A percentile compares a stretch with the other conserved stretches of the same genome.
These are phyloP conservation scores for Cercophora samala DNA, from an alignment of 495 filamentous ascomycete genomes.

Conservation along the genomic window DNA sequence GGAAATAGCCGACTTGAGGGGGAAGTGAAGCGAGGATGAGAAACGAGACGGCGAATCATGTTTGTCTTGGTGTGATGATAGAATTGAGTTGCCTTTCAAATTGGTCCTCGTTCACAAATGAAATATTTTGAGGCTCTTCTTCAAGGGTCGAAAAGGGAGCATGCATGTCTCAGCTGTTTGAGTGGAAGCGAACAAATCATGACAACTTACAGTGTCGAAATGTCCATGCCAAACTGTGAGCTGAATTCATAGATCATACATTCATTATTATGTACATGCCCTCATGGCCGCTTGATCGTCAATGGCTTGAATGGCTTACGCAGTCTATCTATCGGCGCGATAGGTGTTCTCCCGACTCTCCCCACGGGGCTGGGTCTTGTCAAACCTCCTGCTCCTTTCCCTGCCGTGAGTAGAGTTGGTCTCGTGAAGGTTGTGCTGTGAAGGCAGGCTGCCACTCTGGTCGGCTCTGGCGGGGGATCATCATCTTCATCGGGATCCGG, in stretches of 20 bases:
- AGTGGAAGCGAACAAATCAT: too few relatives aligned
- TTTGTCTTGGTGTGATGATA: too few relatives aligned
- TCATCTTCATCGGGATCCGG: slow-evolving; percentile 24
- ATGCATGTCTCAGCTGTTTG: too few relatives aligned
- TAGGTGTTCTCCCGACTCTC: slow-evolving; percentile 20
- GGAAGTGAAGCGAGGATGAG: too few relatives aligned
- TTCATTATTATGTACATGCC: not conserved
- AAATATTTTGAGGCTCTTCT: too few relatives aligned
- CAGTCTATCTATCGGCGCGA: slow-evolving; percentile 42
- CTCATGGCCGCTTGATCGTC: slow-evolving; percentile 32
- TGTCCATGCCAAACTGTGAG: not conserved
- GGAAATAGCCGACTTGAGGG: too few relatives aligned
- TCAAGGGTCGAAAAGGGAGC: too few relatives aligned
- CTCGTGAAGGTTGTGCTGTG: slow-evolving; percentile 40
- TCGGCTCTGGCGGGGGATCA: slow-evolving; percentile 30
- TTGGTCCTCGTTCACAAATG: too few relatives aligned
- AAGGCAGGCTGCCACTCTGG: slow-evolving; percentile 38
- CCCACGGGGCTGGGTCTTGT: slow-evolving; percentile 23
- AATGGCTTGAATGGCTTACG: slow-evolving; percentile 48
- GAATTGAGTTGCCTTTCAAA: too few relatives aligned
- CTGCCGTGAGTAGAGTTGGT: slow-evolving; percentile 27
- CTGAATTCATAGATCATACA: not conserved
- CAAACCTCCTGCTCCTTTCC: slow-evolving; percentile 33
- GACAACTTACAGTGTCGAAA: too few relatives aligned
- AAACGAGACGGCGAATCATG: too few relatives aligned